phyloP scores from a whole-genome alignment of 768 basidiomycete species.

The Lentinus brumalis region DNA sequence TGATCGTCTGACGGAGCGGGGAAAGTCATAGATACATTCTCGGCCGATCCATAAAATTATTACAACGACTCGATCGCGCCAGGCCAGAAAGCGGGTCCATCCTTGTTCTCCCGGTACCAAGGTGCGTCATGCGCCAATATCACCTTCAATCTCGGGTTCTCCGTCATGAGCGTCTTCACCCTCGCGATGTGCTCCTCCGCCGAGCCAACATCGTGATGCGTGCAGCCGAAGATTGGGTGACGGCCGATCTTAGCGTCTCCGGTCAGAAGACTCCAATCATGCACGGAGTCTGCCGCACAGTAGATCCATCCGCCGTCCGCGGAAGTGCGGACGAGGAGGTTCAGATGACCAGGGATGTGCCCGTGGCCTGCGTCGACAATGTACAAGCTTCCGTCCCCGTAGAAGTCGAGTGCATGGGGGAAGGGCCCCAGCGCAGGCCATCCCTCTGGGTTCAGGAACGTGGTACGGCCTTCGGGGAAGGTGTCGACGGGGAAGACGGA shows the following conservation, averaged over 20 bases:
- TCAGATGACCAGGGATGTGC: constrained; percentile 56
- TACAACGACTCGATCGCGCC: constrained; percentile 18
- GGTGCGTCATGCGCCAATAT: constrained; percentile 54
- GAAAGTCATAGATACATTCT: too few relatives aligned
- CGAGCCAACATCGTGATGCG: constrained; percentile 43
- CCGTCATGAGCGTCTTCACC: constrained; percentile 36
- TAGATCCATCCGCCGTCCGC: constrained; percentile 55
- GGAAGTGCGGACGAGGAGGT: constrained; percentile 55
- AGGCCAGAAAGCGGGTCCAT: constrained; percentile 40
- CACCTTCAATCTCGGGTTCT: constrained; percentile 39
- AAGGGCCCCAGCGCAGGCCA: constrained; percentile 51
- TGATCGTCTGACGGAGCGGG: too few relatives aligned
- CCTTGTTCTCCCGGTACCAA: constrained; percentile 52
- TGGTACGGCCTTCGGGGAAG: constrained; percentile 13
- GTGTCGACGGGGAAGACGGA: constrained; percentile 26
- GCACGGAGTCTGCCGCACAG: constrained; percentile 57
- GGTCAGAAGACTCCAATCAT: constrained; percentile 52
- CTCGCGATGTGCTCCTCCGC: constrained; percentile 45
- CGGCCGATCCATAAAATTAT: too few relatives aligned
- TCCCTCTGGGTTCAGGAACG: constrained; percentile 29
- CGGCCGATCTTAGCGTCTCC: constrained; percentile 45
- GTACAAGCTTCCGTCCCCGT: constrained; percentile 58
- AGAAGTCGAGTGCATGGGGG: constrained; percentile 51
- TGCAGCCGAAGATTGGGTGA: constrained; percentile 38
- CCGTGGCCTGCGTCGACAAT: constrained; percentile 55